A percentile compares a stretch with the other conserved stretches of the same genome.
Conservation (phyloP, 106 monocot species). For the Acorus calamus region DNA sequence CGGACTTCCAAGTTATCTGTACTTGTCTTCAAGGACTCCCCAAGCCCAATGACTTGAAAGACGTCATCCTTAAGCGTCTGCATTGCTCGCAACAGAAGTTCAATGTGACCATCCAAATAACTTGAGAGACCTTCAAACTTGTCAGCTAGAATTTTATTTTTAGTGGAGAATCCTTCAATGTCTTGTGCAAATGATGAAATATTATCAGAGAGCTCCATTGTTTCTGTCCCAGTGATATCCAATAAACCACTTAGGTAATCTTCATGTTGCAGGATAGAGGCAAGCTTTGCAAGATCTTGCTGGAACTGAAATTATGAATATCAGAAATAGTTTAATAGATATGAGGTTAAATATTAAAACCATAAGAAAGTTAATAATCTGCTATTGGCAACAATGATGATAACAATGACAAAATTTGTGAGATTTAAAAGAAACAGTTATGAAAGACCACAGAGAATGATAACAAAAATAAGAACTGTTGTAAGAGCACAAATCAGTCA, state of each 20-base stretch:
- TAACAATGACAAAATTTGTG: no score
- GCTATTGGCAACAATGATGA: no score
- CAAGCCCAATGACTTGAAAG: conserved; percentile 30
- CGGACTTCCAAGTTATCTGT: conserved; percentile 38
- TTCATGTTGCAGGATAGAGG: conserved; percentile 44
- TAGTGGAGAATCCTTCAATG: conserved; percentile 29
- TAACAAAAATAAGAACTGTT: no score
- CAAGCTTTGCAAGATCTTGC: conserved; percentile 33
- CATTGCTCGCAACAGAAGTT: conserved; percentile 33
- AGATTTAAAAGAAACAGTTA: no score
- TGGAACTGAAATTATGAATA: conserved; percentile 7
- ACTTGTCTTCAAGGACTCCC: conserved; percentile 40
- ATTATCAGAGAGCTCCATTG: conserved; percentile 14
- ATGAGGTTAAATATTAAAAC: neutral
- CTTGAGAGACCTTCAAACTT: conserved; percentile 36
- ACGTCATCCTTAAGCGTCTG: conserved; percentile 34
- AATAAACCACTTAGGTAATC: conserved; percentile 27
- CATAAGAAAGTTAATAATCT: neutral
- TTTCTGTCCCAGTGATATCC: conserved; percentile 5
- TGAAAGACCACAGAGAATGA: no score
- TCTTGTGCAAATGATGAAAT: conserved; percentile 22
- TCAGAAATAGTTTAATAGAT: neutral
- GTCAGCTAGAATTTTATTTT: conserved; percentile 24
- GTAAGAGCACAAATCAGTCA: no score
- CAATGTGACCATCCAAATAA: conserved; percentile 44